These are phyloP conservation scores for Oryza glaberrima DNA, from an alignment of 176 grass and related monocot species.

Conservation along the genomic window DNA sequence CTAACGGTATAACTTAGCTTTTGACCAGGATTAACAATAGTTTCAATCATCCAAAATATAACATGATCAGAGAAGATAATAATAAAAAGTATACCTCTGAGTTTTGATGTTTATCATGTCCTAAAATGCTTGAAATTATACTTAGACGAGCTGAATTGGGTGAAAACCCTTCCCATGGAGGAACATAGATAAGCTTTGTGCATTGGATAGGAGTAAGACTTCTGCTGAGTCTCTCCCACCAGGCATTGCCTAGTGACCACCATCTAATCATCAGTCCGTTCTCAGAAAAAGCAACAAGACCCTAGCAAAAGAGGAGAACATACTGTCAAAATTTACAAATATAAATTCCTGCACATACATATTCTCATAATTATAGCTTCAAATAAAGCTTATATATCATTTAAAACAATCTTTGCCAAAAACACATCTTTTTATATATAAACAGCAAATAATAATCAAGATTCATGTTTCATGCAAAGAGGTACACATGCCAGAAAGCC, in stretches of 20 bases:
- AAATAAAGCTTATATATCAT: conserved; percentile 18
- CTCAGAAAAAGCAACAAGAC: conserved; percentile 93
- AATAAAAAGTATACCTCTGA: conserved; percentile 59
- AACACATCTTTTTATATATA: background rate
- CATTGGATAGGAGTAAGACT: conserved; percentile 87
- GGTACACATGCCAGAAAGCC: background rate
- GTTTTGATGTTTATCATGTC: conserved; percentile 61
- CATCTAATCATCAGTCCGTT: conserved; percentile 99
- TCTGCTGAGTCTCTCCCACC: conserved; percentile 98
- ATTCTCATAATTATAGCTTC: conserved; percentile 13
- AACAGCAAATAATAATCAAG: background rate
- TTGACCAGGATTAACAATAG: conserved; percentile 14
- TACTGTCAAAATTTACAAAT: conserved; percentile 26
- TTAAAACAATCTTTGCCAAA: background rate
- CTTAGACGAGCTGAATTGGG: conserved; percentile 88
- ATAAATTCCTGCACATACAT: conserved; percentile 17
- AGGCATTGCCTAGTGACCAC: conserved; percentile 94
- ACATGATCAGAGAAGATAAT: conserved; percentile 15
- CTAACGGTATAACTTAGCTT: background rate
- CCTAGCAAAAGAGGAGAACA: conserved; percentile 43
- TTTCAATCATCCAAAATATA: conserved; percentile 16
- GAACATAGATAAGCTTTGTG: conserved; percentile 97
- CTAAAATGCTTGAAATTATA: conserved; percentile 75
- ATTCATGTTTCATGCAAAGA: background rate
- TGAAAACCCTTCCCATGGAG: conserved; percentile 97